A percentile compares a stretch with the other conserved stretches of the same genome.
These are phyloP conservation scores for Dittrichia graveolens DNA, from an alignment of 129 eudicot genomes.

Conservation along the genomic window DNA sequence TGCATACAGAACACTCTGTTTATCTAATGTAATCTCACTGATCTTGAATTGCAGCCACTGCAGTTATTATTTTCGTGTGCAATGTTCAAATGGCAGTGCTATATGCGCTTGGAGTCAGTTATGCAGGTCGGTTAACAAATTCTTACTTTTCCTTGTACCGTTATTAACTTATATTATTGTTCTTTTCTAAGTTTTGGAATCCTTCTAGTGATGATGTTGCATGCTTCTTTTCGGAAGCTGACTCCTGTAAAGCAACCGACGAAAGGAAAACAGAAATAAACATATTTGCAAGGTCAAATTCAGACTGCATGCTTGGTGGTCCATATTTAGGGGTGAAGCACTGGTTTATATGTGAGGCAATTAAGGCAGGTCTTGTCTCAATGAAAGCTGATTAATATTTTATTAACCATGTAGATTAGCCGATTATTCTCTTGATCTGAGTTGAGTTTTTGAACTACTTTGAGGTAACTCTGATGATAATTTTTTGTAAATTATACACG, in stretches of 20 bases:
- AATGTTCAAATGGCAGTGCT: conserved; percentile 80
- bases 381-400: background rate
- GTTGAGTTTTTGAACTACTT: conserved; percentile 3
- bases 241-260: conserved; percentile 67
- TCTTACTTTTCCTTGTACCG: background rate
- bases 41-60: conserved; percentile 60
- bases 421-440: conserved; percentile 10
- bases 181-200: conserved; percentile 5
- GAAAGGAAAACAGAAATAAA: conserved; percentile 51
- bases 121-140: conserved; percentile 57
- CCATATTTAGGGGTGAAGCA: conserved; percentile 24
- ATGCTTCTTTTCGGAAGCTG: conserved; percentile 90
- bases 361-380: conserved; percentile 17
- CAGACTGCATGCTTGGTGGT: background rate
- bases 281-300: background rate
- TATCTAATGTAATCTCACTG: conserved; percentile 17
- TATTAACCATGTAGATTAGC: conserved; percentile 5
- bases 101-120: conserved; percentile 64
- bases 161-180: background rate
- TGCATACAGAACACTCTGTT: background rate
- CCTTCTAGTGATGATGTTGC: conserved; percentile 68
- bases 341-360: conserved; percentile 23
- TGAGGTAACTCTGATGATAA: conserved; percentile 22
- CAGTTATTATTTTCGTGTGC: conserved; percentile 50
- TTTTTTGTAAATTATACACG: conserved; percentile 24